Base-by-base conservation (phyloP, 1,139 yeast species). In the Wickerhamomyces sp. region DNA sequence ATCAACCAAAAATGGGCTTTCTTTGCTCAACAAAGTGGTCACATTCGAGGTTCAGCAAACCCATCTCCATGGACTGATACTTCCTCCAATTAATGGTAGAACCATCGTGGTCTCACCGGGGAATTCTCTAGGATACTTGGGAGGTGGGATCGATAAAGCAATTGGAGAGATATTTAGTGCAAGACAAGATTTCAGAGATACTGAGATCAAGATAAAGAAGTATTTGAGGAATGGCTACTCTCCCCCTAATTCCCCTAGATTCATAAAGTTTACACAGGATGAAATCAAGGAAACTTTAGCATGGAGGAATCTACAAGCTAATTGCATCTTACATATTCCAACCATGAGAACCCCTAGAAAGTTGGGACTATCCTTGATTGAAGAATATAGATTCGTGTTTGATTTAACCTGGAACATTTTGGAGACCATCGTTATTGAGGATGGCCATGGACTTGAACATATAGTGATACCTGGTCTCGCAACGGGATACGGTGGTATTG, bases 121-220 rank as follows among this genome's bases (percentile, higher is more conserved):
- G 1, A 77, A 77, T 51, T 73, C 79, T 2, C 64, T 69, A 43
- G 81, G 80, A 2, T 67, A 62, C 40, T 60, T 77, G 52, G 75
- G 75, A 6, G 82, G 81, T 4, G 81, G 81, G 1, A 72, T 76
- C 52, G 81, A 77, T 57, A 53, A 64, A 32, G 73, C 70, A 0
- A 52, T 76, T 23, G 54, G 53, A 14, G 37, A 46, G 6, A 26
- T 45, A 10, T 48, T 37, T 42, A 37, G 45, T 36, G 37, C 49
- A 36, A 33, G 30, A 6, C 7, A 27, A 14, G 29, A 34, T 7
- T 11, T 27, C 15, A 14, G 6, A 14, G 14, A 31, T 14, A 11
- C 27, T 4, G 41, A 39, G 13, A 6, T 13, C 4, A 39, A 27
- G 14, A 13, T 39, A n/a, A n/a, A 39, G 27, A 27, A 27, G 14